Evolutionary conservation across 306 rosid species (phyloP).

Genomic region (Quercus dentata): DNA sequence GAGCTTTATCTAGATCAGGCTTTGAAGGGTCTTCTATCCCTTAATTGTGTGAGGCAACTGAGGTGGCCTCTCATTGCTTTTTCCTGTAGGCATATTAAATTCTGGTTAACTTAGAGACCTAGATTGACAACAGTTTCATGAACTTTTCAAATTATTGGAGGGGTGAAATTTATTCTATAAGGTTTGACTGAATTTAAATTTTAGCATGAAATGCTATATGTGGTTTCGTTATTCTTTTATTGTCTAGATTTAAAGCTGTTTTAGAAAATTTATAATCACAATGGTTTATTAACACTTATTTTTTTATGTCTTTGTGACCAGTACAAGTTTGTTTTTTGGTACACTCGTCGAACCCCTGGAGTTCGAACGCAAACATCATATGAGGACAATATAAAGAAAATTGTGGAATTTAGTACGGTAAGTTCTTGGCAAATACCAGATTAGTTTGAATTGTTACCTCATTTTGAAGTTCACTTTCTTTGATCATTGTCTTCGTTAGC

Average conservation of each 20-base stretch:
- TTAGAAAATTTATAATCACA: background rate
- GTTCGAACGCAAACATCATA: constrained; percentile 71
- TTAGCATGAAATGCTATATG: background rate
- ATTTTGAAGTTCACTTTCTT: constrained; percentile 7
- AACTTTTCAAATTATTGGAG: background rate
- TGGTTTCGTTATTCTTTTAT: background rate
- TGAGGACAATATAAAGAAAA: constrained; percentile 90
- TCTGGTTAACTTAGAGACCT: background rate
- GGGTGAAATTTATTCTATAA: background rate
- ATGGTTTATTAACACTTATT: background rate
- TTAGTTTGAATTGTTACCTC: background rate
- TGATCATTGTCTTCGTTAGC: background rate
- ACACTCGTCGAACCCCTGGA: constrained; percentile 94
- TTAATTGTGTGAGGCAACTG: background rate
- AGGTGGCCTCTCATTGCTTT: background rate
- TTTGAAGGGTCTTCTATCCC: background rate
- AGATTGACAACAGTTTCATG: background rate
- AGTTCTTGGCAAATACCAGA: constrained; percentile 9
- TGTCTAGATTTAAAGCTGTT: background rate
- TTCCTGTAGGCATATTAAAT: background rate
- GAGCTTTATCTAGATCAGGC: background rate
- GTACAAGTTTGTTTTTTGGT: constrained; percentile 87
- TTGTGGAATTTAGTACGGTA: constrained; percentile 86
- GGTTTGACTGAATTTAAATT: background rate
- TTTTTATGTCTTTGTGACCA: constrained; percentile 27